Base-by-base conservation (phyloP, 176 grass and related monocot genomes). In the Oryza meridionalis region DNA sequence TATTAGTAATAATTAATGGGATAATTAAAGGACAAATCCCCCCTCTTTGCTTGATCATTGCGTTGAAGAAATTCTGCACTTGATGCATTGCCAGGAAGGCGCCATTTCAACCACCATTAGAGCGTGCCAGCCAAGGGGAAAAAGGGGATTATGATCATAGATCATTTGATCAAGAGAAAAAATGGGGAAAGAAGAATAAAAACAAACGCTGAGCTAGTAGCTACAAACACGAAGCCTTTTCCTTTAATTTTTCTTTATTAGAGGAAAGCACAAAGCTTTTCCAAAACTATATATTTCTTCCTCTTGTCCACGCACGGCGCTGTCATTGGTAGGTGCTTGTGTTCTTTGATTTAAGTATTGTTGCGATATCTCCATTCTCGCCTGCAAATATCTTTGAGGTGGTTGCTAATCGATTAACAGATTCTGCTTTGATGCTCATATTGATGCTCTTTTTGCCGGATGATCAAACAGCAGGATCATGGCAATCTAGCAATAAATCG, bases 41-140 rank as follows among this genome's bases (percentile, higher is more conserved):
- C 43, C 66, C 29, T 29, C 29, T 31, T 53, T 15, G 61, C 12
- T 3, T 65, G 38, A 21, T 74, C 61, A 69, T 65, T 38, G 44
- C 35, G 7, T 50, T 15, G 22, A 58, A 70, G 69, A 69, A 19
- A 66, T 19, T 58, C 6, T 32, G 40, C n/a, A 12, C 50, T 64
- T 21, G 1, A 50, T 22, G 69, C 59, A 11, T 66, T 66, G 81
- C 42, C 31, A 47, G 22, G 49, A 80, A 44, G 81, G 75, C 46
- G 69, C 81, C 86, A 84, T 68, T 35, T 66, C 86, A 88, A 88
- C 86, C 7, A 84, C 81, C 69, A 43, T 33, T 26, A 35, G 68
- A 21, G 16, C 24, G 33, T 67, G 86, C 64, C 69, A 84, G 35
- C 35, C 33, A 35, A 5, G 46, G 8, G 35, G 61, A 63, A 14